Percentiles rank a stretch among this genome's conserved stretches.
Evolutionary conservation across 2,329 filamentous ascomycete genomes (phyloP).

Genomic region (Tolypocladium amazonense): DNA sequence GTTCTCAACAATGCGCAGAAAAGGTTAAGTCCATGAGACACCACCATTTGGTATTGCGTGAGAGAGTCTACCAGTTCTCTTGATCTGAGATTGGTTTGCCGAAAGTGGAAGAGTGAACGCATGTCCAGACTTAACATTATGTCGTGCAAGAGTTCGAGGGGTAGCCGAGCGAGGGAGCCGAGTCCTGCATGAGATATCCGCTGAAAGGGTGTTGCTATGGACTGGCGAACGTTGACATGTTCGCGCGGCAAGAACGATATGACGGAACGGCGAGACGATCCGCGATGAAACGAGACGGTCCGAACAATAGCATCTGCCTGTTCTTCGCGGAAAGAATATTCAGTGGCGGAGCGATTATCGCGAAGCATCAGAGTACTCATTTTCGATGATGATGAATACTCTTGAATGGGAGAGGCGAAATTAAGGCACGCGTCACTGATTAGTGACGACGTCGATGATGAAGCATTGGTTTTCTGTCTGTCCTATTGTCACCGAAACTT

Average conservation of each 20-base stretch:
- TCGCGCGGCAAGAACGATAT: constrained; percentile 20
- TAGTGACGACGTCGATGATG: background rate
- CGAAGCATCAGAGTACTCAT: constrained; percentile 9
- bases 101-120: constrained; percentile 17
- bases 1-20: constrained; percentile 19
- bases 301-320: constrained; percentile 18
- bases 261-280: constrained; percentile 14
- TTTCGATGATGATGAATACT: background rate
- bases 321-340: constrained; percentile 9
- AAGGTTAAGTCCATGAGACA: constrained; percentile 14
- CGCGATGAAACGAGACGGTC: constrained; percentile 16
- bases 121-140: constrained; percentile 18
- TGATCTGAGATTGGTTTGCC: constrained; percentile 14
- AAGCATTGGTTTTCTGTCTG: too few relatives aligned
- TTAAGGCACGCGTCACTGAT: background rate
- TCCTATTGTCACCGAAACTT: too few relatives aligned
- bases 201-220: constrained; percentile 17
- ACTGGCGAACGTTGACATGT: constrained; percentile 14
- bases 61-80: constrained; percentile 13
- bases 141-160: constrained; percentile 19
- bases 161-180: constrained; percentile 16
- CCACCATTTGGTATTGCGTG: constrained; percentile 12
- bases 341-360: constrained; percentile 26
- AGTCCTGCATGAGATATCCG: constrained; percentile 10
- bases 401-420: background rate